Base-by-base conservation (phyloP, 176 grass and related monocot species). In the Bolboschoenus planiculmis region DNA sequence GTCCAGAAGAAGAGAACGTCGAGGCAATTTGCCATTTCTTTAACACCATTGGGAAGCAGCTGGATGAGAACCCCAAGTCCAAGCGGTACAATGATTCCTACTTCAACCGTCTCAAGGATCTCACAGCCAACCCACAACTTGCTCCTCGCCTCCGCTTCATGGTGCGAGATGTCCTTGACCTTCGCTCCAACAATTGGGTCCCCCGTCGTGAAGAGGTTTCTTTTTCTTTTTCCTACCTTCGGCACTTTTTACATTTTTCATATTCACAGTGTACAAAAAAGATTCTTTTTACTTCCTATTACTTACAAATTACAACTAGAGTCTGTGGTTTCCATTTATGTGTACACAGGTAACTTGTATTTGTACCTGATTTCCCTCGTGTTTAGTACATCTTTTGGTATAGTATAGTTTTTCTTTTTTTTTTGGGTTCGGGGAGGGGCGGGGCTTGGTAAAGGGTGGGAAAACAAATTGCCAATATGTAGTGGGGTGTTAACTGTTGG, bases 21-120 rank as follows among this genome's bases (percentile, higher is more conserved):
- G 93, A 97, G 74, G 93, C 93, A 10, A 93, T 97, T 56, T 97
- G 93, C 80, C 93, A 97, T 46, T 93, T 97, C 78, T 97, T 97
- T 61, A 97, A 91, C 76, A 97, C 93, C 0, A 97, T 97, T 30
- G 93, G 93, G 78, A 97, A 97, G 90, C 93, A 97, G 78, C 86
- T 97, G 79, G 93, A 97, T 51, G 93, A 89, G 39, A 97, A 86
- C 72, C 85, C 81, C 39, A 97, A 91, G 43, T 93, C 93, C 57
- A 85, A 85, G 21, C 77, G 87, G 29, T 89, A 89, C 16, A 97
- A 93, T 81, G 93, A 97, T 86, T 73, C 78, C 23, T 97, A 97
- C 87, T 97, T 97, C 83, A 83, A 88, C 58, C 89, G 92, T 66
- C 83, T 97, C 42, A 97, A 89, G 85, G 93, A 97, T 66, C 83